Evolutionary conservation across 2,329 filamentous ascomycete genomes (phyloP).

Genomic region (Pseudogymnoascus destructans): DNA sequence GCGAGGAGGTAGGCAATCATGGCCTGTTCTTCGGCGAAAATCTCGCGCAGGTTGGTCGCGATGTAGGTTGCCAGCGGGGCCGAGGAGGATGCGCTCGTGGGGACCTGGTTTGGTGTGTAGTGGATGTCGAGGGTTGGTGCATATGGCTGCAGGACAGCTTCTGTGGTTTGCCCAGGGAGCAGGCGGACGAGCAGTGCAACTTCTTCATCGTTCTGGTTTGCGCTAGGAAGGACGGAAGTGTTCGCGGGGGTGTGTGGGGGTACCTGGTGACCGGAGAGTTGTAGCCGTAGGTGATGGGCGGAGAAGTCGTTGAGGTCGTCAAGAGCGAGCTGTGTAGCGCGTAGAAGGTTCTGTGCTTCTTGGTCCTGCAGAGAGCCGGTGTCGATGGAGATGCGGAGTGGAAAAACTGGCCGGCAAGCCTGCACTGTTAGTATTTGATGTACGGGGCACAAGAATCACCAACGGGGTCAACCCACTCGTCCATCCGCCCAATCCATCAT

Average conservation of each 20-base stretch:
- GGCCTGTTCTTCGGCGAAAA: slow-evolving; percentile 81
- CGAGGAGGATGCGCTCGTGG: slow-evolving; percentile 54
- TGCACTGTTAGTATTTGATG: slow-evolving; percentile 28
- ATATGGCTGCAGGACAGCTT: slow-evolving; percentile 54
- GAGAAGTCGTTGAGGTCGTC: slow-evolving; percentile 81
- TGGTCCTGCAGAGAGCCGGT: slow-evolving; percentile 49
- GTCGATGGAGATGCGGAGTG: slow-evolving; percentile 67
- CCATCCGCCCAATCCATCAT: slow-evolving; percentile 92
- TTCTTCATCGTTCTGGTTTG: slow-evolving; percentile 30
- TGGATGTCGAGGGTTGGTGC: slow-evolving; percentile 61
- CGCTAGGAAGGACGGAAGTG: slow-evolving; percentile 11
- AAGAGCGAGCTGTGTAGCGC: slow-evolving; percentile 71
- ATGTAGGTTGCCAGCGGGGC: slow-evolving; percentile 65
- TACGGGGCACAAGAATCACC: not conserved
- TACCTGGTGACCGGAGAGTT: slow-evolving; percentile 33
- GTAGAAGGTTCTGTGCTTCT: slow-evolving; percentile 61
- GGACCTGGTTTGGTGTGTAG: slow-evolving; percentile 57
- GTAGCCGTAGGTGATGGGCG: slow-evolving; percentile 66
- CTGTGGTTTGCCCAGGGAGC: slow-evolving; percentile 45
- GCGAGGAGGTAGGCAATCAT: slow-evolving; percentile 66
- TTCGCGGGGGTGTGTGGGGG: slow-evolving; percentile 24
- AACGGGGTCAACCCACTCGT: slow-evolving; percentile 42
- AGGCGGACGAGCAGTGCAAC: slow-evolving; percentile 60
- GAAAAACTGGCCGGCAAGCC: slow-evolving; percentile 81
- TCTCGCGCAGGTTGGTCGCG: slow-evolving; percentile 59